These are phyloP conservation scores for Nakazawaea holstii DNA, from an alignment of 805 yeast species.

Conservation along the genomic window DNA sequence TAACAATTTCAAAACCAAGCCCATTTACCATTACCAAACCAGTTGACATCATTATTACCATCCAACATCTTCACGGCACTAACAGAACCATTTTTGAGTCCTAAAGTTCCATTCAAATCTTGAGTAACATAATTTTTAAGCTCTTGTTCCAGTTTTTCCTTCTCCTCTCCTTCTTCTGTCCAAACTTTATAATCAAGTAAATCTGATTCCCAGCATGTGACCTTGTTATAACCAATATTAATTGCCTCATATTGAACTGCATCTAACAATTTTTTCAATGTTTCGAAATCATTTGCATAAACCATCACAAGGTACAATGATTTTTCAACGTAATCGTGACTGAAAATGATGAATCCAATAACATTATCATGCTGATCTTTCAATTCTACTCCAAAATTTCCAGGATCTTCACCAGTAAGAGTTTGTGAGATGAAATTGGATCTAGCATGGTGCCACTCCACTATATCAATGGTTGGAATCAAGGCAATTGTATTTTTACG, in stretches of 20 bases:
- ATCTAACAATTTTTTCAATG: constrained; percentile 13
- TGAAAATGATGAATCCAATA: constrained; percentile 37
- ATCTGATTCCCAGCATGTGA: constrained; percentile 22
- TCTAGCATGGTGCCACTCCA: constrained; percentile 39
- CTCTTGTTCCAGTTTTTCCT: constrained; percentile 1
- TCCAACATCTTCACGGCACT: constrained; percentile 17
- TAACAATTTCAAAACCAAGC: constrained; percentile 20
- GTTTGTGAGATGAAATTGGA: constrained; percentile 17
- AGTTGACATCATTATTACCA: constrained; percentile 12
- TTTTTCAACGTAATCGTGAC: constrained; percentile 24
- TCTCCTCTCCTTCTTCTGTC: constrained; percentile 4
- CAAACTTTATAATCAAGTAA: constrained; percentile 14
- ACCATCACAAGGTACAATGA: constrained; percentile 16
- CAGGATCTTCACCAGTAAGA: constrained; percentile 6
- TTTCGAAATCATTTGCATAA: constrained; percentile 12
- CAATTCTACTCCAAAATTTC: constrained; percentile 9
- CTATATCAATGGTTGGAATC: constrained; percentile 30
- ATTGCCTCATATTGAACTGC: constrained; percentile 12
- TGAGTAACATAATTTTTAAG: constrained; percentile 10
- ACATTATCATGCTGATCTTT: constrained; percentile 16
- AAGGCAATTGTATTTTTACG: constrained; percentile 23
- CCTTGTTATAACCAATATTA: constrained; percentile 11
- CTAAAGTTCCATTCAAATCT: constrained; percentile 14
- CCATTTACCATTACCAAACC: constrained; percentile 23
- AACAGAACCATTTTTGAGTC: constrained; percentile 15